phyloP scores from a whole-genome alignment of 2,329 filamentous ascomycete species.

The Penicillium glabrum region DNA sequence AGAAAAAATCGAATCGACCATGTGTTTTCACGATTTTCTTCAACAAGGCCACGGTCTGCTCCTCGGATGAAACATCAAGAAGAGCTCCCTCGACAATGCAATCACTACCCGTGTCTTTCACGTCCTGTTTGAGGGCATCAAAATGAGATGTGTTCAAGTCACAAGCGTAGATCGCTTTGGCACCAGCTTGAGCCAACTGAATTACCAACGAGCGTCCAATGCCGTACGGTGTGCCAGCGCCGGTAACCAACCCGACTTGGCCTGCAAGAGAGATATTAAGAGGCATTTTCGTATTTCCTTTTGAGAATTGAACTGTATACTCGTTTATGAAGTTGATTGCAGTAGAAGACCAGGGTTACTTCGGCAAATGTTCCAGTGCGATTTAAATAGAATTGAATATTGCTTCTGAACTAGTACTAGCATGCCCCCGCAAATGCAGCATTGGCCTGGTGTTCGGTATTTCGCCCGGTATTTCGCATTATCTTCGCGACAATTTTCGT shows the following conservation, averaged over 20 bases:
- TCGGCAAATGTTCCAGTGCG: not conserved
- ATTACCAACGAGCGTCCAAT: not conserved
- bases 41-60: not conserved
- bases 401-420: not conserved
- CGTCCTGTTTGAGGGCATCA: not conserved
- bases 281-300: not conserved
- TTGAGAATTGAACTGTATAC: not conserved
- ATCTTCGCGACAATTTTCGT: not conserved
- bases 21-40: not conserved
- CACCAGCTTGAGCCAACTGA: not conserved
- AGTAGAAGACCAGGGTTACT: not conserved
- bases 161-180: not conserved
- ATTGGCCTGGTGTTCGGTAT: too few relatives aligned
- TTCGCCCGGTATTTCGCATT: not conserved
- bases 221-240: not conserved
- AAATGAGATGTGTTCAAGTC: not conserved
- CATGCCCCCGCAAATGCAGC: not conserved
- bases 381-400: not conserved
- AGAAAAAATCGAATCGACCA: not conserved
- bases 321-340: not conserved
- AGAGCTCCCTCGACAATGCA: not conserved
- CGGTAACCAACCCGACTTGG: not conserved
- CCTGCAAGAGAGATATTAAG: not conserved
- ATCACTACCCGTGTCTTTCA: not conserved
- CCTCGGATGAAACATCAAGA: not conserved